These are phyloP conservation scores for Nepenthes alata DNA, from an alignment of 179 eudicot genomes.

Conservation along the genomic window DNA sequence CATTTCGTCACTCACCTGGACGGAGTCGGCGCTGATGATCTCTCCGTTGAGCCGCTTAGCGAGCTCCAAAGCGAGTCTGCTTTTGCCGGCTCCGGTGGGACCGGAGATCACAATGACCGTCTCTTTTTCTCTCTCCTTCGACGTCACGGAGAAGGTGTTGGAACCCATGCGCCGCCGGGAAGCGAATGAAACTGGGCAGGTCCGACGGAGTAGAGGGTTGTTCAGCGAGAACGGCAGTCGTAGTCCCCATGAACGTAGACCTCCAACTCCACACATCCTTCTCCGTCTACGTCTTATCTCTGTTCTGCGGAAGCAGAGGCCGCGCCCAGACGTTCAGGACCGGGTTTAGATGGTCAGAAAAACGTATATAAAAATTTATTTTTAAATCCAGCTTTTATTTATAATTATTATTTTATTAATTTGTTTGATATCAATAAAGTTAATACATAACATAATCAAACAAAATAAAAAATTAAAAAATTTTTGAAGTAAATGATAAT, in stretches of 20 bases:
- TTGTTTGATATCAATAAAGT: no score
- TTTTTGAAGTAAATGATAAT: no score
- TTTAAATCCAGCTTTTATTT: no score
- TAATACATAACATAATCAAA: no score
- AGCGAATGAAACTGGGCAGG: slow-evolving; percentile 1
- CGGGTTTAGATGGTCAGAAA: no score
- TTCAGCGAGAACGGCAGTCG: slow-evolving; percentile 11
- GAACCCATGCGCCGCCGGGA: slow-evolving; percentile 21
- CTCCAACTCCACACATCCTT: not conserved
- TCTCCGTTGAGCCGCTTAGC: slow-evolving; percentile 84
- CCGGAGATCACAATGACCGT: slow-evolving; percentile 83
- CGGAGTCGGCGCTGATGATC: slow-evolving; percentile 90
- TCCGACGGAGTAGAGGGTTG: not conserved
- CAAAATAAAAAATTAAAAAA: no score
- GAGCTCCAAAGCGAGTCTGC: slow-evolving; percentile 73
- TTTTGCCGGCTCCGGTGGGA: slow-evolving; percentile 91
- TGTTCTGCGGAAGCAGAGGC: no score
- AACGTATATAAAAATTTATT: no score
- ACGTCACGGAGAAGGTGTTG: slow-evolving; percentile 21
- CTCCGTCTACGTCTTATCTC: no score
- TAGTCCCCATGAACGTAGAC: slow-evolving; percentile 21
- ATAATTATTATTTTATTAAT: no score
- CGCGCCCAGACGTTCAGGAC: no score
- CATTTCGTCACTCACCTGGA: slow-evolving; percentile 42
- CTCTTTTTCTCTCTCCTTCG: slow-evolving; percentile 16